These are phyloP conservation scores for Albatrellus ellisii DNA, from an alignment of 768 basidiomycete species.

Conservation along the genomic window DNA sequence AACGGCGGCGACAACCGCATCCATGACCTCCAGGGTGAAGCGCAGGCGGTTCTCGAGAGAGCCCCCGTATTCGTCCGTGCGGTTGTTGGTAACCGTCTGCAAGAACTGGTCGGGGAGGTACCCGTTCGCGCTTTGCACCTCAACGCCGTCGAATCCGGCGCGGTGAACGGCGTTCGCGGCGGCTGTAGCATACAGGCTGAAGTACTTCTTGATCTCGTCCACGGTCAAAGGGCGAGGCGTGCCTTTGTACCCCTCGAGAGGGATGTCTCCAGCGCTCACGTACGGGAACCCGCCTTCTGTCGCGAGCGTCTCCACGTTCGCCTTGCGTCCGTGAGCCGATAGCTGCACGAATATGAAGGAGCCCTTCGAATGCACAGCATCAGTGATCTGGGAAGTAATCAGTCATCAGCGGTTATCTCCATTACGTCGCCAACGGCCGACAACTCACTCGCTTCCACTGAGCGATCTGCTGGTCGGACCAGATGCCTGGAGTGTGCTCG, in stretches of 20 bases:
- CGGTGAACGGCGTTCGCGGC: constrained; percentile 21
- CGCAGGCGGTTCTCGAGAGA: constrained; percentile 29
- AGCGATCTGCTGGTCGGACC: not conserved
- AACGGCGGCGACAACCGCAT: constrained; percentile 22
- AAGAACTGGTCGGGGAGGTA: constrained; percentile 29
- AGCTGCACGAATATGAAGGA: constrained; percentile 24
- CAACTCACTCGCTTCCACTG: constrained; percentile 3
- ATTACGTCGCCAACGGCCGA: not conserved
- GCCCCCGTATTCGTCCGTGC: constrained; percentile 32
- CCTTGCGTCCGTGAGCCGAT: constrained; percentile 24
- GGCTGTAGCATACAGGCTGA: constrained; percentile 17
- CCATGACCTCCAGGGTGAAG: constrained; percentile 25
- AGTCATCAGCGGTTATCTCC: not conserved
- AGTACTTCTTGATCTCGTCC: constrained; percentile 14
- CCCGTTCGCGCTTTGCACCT: constrained; percentile 19
- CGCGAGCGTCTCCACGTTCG: constrained; percentile 5
- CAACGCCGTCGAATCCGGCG: constrained; percentile 18
- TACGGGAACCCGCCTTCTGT: not conserved
- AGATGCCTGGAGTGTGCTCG: constrained; percentile 21
- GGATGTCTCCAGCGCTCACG: not conserved
- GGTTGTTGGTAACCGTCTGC: constrained; percentile 23
- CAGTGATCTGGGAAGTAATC: constrained; percentile 15
- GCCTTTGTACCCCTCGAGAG: not conserved
- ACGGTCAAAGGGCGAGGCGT: constrained; percentile 12
- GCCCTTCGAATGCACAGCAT: constrained; percentile 23